Base-by-base conservation (phyloP, 2,329 filamentous ascomycete genomes). In the Huntiella savannae region DNA sequence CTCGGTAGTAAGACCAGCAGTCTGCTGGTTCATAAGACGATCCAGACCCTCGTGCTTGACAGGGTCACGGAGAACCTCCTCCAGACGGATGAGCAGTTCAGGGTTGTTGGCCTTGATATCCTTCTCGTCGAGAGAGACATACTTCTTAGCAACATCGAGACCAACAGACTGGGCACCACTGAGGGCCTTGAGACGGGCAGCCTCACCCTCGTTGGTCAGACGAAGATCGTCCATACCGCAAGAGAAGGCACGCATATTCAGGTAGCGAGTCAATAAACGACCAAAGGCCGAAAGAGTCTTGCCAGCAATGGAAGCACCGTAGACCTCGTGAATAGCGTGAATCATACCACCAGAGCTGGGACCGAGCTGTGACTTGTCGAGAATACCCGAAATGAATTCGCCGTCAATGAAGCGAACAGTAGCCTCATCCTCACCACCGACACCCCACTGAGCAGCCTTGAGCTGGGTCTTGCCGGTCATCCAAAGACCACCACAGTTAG, bases 161-260 rank as follows among this genome's bases (percentile, higher is more conserved):
- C 91, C 91, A 47, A 88, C 72, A 2, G 61, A 64, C 35, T 76
- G 65, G 1, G 85, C 82, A 43, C 72, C 72, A 52, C 70, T 64
- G 10, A 98, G 66, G 51, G 78, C 76, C 52, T 81, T 66, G 53
- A 71, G 73, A 37, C 91, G 77, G 45, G 70, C 67, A 47, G 66
- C 65, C 58, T 98, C 86, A 45, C 91, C 88, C 51, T 82, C 67
- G 1, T 73, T 67, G 0, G 88, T 96, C 44, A 98, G 73, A 49
- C 82, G 76, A 49, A 98, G 69, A 67, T 98, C 92, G 56, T 98
- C 88, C 62, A 98, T 94, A 59, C 92, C 92, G 60, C 91, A 98
- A 53, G 84, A 91, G 60, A 96, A 96, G 1, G 88, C 91, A 44
- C 87, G 75, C 78, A 95, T 93, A 57, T 91, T 83, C 50, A 96